A percentile compares a stretch with the other conserved stretches of the same genome.
These are phyloP conservation scores for Diplodia corticola DNA, from an alignment of 2,329 filamentous ascomycete genomes.

Conservation along the genomic window DNA sequence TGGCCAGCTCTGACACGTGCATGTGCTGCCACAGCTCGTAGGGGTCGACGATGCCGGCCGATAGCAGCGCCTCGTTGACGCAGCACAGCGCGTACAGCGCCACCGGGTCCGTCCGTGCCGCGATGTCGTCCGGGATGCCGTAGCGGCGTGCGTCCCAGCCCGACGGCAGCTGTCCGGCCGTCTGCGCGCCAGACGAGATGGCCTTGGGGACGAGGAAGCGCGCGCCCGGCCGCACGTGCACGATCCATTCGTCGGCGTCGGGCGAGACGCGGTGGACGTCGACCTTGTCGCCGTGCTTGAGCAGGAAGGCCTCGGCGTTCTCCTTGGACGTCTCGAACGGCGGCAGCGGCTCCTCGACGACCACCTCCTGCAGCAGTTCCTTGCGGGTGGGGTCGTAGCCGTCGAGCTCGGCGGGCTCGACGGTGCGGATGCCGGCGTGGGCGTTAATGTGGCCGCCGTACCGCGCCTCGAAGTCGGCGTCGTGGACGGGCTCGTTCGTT, in stretches of 20 bases:
- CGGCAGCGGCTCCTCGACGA: constrained; percentile 36
- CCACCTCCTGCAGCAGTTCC: constrained; percentile 40
- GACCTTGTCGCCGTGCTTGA: constrained; percentile 36
- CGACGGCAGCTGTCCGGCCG: constrained; percentile 39
- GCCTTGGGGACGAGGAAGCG: constrained; percentile 38
- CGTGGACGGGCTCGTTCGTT: constrained; percentile 32
- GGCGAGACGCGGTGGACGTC: constrained; percentile 26
- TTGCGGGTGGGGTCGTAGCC: constrained; percentile 29
- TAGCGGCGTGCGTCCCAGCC: constrained; percentile 40
- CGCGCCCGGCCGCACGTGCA: constrained; percentile 33
- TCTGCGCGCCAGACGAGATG: constrained; percentile 29
- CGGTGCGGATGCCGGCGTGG: constrained; percentile 38
- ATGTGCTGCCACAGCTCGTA: constrained; percentile 36
- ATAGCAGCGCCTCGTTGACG: constrained; percentile 37
- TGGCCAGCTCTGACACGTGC: constrained; percentile 41
- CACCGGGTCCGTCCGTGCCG: constrained; percentile 38
- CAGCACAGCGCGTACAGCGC: constrained; percentile 38
- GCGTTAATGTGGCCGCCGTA: constrained; percentile 37
- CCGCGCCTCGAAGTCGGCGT: constrained; percentile 34
- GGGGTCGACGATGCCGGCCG: constrained; percentile 38
- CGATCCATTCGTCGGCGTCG: background rate
- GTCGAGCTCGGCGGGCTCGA: constrained; percentile 31
- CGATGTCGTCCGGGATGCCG: constrained; percentile 41
- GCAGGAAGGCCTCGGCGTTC: background rate
- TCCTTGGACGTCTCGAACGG: constrained; percentile 37